Base-by-base conservation (phyloP, 192 early-diverging fungal genomes). In the Coemansia sp. region DNA sequence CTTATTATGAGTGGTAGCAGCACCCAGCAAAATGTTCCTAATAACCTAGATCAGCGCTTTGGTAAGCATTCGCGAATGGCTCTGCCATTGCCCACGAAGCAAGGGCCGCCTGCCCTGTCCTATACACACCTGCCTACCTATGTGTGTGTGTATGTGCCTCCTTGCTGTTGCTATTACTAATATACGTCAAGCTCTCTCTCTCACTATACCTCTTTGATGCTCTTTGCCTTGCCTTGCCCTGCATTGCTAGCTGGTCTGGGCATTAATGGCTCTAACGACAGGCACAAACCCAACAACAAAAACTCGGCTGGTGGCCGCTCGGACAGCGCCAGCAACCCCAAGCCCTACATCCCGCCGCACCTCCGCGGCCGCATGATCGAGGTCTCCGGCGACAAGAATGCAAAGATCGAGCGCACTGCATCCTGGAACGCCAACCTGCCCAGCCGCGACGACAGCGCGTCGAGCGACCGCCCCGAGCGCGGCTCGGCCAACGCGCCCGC, bases 181-280 rank as follows among this genome's bases (percentile, higher is more conserved):
- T 37, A 28, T 38, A 17, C 18, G 20, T 32, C 28, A 45, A 24
- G 38, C 18, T 23, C 35, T 24, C 18, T 2, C 7, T 15, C 3
- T n/a, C n/a, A 17, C 11, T 24, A 15, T 51, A 28, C 19, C 29
- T 24, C 39, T 8, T 13, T 40, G 28, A 5, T 20, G 10, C 41
- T 47, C 40, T 80, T n/a, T n/a, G n/a, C n/a, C n/a, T n/a, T n/a
- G n/a, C n/a, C n/a, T n/a, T n/a, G n/a, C n/a, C n/a, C n/a, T n/a
- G n/a, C n/a, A n/a, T n/a, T n/a, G n/a, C n/a, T n/a, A 86, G 85
- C 85, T 84, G 81, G 78, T 60, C 80, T 87, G 81, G 76, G 80
- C 62, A 67, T 85, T 74, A 79, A 81, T 76, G 79, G 79, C 45
- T 65, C 74, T 26, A 80, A 71, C 37, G 64, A 78, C 46, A 53